Conservation (phyloP, 2,329 filamentous ascomycete genomes). For the Coniochaeta hoffmannii region DNA sequence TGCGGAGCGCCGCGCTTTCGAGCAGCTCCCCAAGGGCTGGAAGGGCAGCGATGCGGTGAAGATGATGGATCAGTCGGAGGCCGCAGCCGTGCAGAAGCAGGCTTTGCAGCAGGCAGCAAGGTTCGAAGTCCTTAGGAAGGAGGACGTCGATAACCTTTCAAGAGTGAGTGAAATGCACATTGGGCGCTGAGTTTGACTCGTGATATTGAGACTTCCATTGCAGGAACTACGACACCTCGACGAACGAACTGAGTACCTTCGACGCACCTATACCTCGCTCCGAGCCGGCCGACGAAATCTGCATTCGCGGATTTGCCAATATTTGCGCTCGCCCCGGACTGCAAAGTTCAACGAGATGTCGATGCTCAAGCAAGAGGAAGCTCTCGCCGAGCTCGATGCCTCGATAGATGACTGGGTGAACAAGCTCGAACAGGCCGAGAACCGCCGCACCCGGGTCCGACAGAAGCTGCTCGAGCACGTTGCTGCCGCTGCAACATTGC, state of each 20-base stretch:
- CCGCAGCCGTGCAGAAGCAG: slow-evolving; percentile 47
- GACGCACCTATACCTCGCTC: slow-evolving; percentile 68
- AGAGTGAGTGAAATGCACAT: slow-evolving; percentile 32
- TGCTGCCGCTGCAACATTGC: slow-evolving; percentile 58
- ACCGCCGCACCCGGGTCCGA: slow-evolving; percentile 64
- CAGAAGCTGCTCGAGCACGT: slow-evolving; percentile 79
- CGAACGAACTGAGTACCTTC: slow-evolving; percentile 70
- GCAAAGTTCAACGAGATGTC: slow-evolving; percentile 68
- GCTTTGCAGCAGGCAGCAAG: slow-evolving; percentile 54
- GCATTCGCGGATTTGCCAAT: slow-evolving; percentile 69
- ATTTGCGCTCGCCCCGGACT: slow-evolving; percentile 62
- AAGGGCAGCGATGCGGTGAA: slow-evolving; percentile 43
- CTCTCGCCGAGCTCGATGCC: slow-evolving; percentile 65
- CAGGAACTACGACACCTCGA: slow-evolving; percentile 70
- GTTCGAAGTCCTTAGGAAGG: slow-evolving; percentile 56
- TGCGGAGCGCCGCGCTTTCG: slow-evolving; percentile 50
- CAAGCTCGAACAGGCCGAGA: slow-evolving; percentile 76
- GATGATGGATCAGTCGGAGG: slow-evolving; percentile 39
- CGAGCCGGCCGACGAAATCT: slow-evolving; percentile 69
- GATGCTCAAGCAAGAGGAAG: slow-evolving; percentile 74
- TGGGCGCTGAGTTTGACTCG: background rate
- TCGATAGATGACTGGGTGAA: slow-evolving; percentile 75
- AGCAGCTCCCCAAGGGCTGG: slow-evolving; percentile 52
- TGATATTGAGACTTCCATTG: background rate
- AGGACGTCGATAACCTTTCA: slow-evolving; percentile 59